A percentile compares a stretch with the other conserved stretches of the same genome.
Evolutionary conservation across 176 grass and related monocot genomes (phyloP).

Genomic region (Zea luxurians): DNA sequence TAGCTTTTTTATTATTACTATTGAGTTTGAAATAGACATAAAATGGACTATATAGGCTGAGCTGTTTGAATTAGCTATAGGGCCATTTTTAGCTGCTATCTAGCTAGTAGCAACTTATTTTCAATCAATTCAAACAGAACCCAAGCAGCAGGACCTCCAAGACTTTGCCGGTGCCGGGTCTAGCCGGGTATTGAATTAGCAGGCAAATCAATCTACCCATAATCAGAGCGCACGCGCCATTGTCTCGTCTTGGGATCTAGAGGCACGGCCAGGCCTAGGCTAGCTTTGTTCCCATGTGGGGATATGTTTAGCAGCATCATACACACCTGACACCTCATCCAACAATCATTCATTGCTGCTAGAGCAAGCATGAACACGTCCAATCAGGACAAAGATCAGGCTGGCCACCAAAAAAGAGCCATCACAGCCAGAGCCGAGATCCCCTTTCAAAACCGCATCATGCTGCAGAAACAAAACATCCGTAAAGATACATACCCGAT

Average conservation of each 20-base stretch:
- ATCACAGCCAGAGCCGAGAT: background rate
- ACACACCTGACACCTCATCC: constrained; percentile 5
- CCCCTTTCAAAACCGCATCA: background rate
- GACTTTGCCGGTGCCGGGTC: no score
- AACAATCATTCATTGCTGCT: background rate
- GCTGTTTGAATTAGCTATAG: no score
- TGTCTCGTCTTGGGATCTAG: background rate
- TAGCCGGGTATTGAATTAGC: no score
- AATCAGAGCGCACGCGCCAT: background rate
- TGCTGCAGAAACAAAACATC: background rate
- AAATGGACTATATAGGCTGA: no score
- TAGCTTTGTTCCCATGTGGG: background rate
- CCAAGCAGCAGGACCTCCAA: no score
- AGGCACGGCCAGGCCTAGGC: background rate
- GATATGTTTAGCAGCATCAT: background rate
- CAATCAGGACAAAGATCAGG: background rate
- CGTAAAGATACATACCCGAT: background rate
- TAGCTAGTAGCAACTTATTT: no score
- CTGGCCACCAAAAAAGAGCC: background rate
- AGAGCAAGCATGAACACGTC: background rate
- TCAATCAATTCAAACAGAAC: no score
- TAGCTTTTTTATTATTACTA: no score
- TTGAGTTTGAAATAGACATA: no score
- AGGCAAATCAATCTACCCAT: background rate
- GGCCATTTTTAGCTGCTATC: no score